phyloP scores from a whole-genome alignment of 495 filamentous ascomycete genomes.

The Beverwykella pulmonaria region DNA sequence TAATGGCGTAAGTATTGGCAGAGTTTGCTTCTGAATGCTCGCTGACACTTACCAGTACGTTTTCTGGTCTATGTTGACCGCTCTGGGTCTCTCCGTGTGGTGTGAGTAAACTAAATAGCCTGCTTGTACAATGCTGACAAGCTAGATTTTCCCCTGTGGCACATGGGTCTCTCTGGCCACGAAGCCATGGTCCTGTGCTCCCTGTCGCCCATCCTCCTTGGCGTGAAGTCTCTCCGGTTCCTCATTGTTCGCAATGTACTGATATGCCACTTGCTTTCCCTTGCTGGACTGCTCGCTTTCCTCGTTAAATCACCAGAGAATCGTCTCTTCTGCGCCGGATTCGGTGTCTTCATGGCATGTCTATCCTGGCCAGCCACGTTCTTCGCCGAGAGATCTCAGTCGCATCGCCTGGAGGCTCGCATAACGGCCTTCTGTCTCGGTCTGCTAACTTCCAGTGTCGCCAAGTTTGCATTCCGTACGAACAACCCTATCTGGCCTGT shows the following conservation, averaged over 20 bases:
- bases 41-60: slow-evolving; percentile 64
- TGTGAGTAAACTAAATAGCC: slow-evolving; percentile 62
- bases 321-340: slow-evolving; percentile 78
- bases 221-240: slow-evolving; percentile 67
- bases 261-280: slow-evolving; percentile 70
- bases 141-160: slow-evolving; percentile 94
- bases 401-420: slow-evolving; percentile 74
- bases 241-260: slow-evolving; percentile 69
- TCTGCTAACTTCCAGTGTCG: slow-evolving; percentile 77
- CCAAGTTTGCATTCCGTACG: slow-evolving; percentile 93
- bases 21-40: background rate
- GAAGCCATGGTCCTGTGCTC: slow-evolving; percentile 85
- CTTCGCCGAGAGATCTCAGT: slow-evolving; percentile 75
- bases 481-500: slow-evolving; percentile 98
- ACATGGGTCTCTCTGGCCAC: slow-evolving; percentile 98
- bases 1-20: slow-evolving; percentile 68
- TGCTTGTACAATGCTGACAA: background rate
- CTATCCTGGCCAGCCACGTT: slow-evolving; percentile 80
- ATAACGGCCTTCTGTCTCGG: slow-evolving; percentile 80
- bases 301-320: slow-evolving; percentile 70
- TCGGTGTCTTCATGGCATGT: slow-evolving; percentile 75
- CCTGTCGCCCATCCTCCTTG: slow-evolving; percentile 81
- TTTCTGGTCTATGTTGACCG: slow-evolving; percentile 94
- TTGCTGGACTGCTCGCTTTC: slow-evolving; percentile 79
- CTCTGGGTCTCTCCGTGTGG: slow-evolving; percentile 86